Conservation (phyloP, 2,329 filamentous ascomycete species). For the Apiospora kogelbergensis region DNA sequence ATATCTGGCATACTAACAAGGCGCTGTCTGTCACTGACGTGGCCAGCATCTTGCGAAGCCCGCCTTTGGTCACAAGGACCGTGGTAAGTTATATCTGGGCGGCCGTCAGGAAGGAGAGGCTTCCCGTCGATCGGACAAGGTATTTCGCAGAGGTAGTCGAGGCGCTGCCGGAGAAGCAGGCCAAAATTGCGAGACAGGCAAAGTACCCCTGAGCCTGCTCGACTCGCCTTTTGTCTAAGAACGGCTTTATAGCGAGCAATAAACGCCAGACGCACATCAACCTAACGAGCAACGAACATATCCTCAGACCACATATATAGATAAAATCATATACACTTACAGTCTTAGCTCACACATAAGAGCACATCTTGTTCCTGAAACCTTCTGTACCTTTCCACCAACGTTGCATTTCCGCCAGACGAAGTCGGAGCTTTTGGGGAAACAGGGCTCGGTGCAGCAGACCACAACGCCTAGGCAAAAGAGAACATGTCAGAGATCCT, state of each 20-base stretch:
- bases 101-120: constrained; percentile 48
- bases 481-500: not conserved
- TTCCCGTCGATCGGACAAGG: constrained; percentile 49
- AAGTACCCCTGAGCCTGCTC: not conserved
- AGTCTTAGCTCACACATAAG: not conserved
- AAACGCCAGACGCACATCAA: not conserved
- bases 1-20: constrained; percentile 59
- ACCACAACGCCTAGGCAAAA: not conserved
- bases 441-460: not conserved
- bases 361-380: not conserved
- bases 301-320: not conserved
- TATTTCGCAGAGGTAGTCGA: constrained; percentile 45
- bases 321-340: not conserved
- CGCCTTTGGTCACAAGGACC: constrained; percentile 56
- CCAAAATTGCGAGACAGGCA: not conserved
- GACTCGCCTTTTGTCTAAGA: not conserved
- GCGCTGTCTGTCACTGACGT: constrained; percentile 48
- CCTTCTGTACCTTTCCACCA: not conserved
- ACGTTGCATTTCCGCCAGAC: not conserved
- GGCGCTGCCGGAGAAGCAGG: not conserved
- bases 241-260: not conserved
- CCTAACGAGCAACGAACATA: not conserved
- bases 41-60: constrained; percentile 56
- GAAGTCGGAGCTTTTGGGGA: not conserved
- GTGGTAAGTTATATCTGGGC: constrained; percentile 60